Conservation (phyloP, 2,329 filamentous ascomycete genomes). For the Diaporthe aspalathi region DNA sequence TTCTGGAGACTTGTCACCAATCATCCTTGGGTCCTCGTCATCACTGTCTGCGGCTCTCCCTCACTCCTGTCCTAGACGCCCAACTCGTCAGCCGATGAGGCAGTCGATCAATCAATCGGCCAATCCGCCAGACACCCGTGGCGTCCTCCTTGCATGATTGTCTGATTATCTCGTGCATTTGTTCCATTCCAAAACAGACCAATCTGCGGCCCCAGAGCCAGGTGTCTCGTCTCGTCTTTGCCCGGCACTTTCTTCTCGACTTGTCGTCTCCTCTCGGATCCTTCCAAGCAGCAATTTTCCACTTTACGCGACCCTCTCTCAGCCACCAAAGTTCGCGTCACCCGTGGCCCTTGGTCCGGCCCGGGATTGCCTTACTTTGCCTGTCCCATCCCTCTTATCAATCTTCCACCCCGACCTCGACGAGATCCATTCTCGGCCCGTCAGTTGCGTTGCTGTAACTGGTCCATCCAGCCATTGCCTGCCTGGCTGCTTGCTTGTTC, state of each 20-base stretch:
- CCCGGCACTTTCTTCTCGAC: not conserved
- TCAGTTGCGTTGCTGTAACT: constrained; percentile 16
- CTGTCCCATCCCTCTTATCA: not conserved
- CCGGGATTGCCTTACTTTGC: constrained; percentile 23
- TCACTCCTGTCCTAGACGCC: constrained; percentile 8
- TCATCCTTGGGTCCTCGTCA: not conserved
- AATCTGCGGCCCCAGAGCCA: not conserved
- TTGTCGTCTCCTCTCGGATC: not conserved
- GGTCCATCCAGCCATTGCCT: not conserved
- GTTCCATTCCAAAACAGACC: constrained; percentile 8
- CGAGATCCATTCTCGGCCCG: constrained; percentile 12
- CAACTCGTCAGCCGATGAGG: not conserved
- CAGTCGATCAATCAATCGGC: constrained; percentile 6
- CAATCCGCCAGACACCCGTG: not conserved
- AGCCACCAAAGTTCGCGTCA: constrained; percentile 33
- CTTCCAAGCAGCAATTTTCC: constrained; percentile 13
- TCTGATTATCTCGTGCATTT: constrained; percentile 28
- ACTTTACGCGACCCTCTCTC: constrained; percentile 24
- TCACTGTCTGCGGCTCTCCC: constrained; percentile 11
- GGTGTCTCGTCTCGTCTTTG: not conserved
- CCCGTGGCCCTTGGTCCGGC: not conserved
- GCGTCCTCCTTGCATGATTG: constrained; percentile 32
- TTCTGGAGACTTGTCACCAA: not conserved
- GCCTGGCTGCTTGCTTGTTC: not conserved
- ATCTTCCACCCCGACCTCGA: constrained; percentile 11